These are phyloP conservation scores for Stipa capillata DNA, from an alignment of 176 grass and related monocot species.

Conservation along the genomic window DNA sequence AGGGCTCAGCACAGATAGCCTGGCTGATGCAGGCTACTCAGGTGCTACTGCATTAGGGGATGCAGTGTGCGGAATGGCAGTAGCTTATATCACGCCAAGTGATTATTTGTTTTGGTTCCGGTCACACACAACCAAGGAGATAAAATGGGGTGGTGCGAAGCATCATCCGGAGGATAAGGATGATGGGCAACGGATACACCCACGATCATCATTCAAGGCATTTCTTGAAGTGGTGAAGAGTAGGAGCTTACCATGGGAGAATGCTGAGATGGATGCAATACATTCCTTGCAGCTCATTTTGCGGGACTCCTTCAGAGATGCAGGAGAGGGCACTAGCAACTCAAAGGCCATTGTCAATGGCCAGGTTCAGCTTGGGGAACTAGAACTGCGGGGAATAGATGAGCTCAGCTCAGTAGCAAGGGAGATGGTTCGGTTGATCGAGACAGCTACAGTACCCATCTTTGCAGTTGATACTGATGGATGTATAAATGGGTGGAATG, in stretches of 20 bases:
- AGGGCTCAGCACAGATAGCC: conserved; percentile 88
- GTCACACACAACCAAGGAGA: conserved; percentile 90
- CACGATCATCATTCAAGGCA: conserved; percentile 90
- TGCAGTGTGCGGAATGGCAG: conserved; percentile 89
- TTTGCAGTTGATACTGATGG: conserved; percentile 89
- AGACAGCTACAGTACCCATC: conserved; percentile 90
- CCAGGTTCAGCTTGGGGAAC: conserved; percentile 50
- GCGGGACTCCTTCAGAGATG: conserved; percentile 70
- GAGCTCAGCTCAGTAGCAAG: conserved; percentile 84
- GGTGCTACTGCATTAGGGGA: conserved; percentile 72
- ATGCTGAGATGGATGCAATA: conserved; percentile 94
- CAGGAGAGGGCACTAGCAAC: conserved; percentile 46
- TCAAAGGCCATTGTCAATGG: conserved; percentile 64
- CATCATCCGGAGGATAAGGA: conserved; percentile 96
- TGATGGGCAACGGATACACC: conserved; percentile 94
- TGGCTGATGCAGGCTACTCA: conserved; percentile 81
- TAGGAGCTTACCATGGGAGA: conserved; percentile 89
- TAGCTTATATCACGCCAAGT: conserved; percentile 76
- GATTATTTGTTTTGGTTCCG: conserved; percentile 99
- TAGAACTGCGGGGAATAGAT: conserved; percentile 82
- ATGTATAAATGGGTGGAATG: conserved; percentile 98
- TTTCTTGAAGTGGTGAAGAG: conserved; percentile 98
- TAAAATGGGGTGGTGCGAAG: conserved; percentile 97
- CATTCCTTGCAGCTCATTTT: conserved; percentile 96
- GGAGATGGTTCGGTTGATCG: conserved; percentile 95